Percentiles rank a stretch among this genome's conserved stretches.
These are phyloP conservation scores for Solanum rostratum DNA, from an alignment of 257 asterid species.

Conservation along the genomic window DNA sequence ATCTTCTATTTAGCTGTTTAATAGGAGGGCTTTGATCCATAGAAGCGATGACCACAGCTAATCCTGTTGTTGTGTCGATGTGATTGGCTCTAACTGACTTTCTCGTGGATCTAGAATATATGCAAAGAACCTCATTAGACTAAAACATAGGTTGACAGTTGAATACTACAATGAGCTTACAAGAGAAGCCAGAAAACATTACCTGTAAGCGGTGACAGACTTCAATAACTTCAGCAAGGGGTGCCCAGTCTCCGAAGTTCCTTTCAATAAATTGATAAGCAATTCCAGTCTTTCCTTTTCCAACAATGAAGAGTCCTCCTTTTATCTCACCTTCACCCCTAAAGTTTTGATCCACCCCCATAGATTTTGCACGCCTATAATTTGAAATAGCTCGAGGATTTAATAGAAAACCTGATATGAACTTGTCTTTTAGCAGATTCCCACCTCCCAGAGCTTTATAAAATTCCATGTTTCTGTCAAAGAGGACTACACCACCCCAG, in stretches of 20 bases:
- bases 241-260: slow-evolving; percentile 89
- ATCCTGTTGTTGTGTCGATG: neutral
- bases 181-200: slow-evolving; percentile 3
- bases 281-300: slow-evolving; percentile 63
- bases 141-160: neutral
- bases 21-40: neutral
- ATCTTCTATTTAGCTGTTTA: neutral
- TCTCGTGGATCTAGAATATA: slow-evolving; percentile 15
- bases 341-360: slow-evolving; percentile 51
- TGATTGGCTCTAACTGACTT: slow-evolving; percentile 1
- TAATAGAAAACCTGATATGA: slow-evolving; percentile 64
- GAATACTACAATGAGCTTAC: neutral
- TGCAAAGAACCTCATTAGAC: slow-evolving; percentile 3
- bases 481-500: slow-evolving; percentile 74
- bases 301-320: slow-evolving; percentile 71
- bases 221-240: slow-evolving; percentile 58
- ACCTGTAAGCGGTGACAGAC: slow-evolving; percentile 73
- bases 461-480: slow-evolving; percentile 48
- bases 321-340: slow-evolving; percentile 79
- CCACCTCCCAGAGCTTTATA: slow-evolving; percentile 91
- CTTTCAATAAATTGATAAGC: slow-evolving; percentile 85
- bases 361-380: slow-evolving; percentile 61
- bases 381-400: slow-evolving; percentile 79
- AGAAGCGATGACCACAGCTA: neutral
- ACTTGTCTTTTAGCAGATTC: slow-evolving; percentile 63